phyloP scores from a whole-genome alignment of 2,329 filamentous ascomycete genomes.

The Pleoardoris graminearum region DNA sequence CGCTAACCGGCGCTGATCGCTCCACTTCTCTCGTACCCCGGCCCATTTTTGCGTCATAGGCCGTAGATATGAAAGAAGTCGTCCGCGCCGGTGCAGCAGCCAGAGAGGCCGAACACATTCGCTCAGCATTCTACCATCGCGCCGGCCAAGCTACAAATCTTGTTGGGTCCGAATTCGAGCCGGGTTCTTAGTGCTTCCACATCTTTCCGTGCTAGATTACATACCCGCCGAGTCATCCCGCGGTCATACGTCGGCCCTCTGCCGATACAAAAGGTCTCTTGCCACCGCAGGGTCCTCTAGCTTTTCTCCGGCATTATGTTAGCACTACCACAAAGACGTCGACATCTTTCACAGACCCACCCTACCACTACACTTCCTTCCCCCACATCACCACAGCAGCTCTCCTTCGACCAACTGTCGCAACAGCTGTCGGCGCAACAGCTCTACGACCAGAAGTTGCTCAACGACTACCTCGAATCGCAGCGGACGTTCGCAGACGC shows the following conservation, averaged over 20 bases:
- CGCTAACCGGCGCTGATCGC: conserved; percentile 10
- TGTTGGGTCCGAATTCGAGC: conserved; percentile 29
- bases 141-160: conserved; percentile 19
- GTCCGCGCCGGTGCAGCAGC: conserved; percentile 29
- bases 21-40: neutral
- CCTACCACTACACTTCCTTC: conserved; percentile 28
- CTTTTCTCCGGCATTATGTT: conserved; percentile 41
- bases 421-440: conserved; percentile 32
- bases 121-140: conserved; percentile 42
- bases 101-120: conserved; percentile 29
- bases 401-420: conserved; percentile 33
- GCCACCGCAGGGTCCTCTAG: conserved; percentile 42
- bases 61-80: conserved; percentile 32
- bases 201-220: conserved; percentile 39
- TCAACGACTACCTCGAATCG: conserved; percentile 44
- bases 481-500: conserved; percentile 32
- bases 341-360: conserved; percentile 35
- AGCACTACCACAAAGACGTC: conserved; percentile 44
- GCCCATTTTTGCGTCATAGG: conserved; percentile 15
- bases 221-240: conserved; percentile 36
- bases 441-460: conserved; percentile 39
- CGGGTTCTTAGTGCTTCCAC: conserved; percentile 32
- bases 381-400: conserved; percentile 34
- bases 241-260: conserved; percentile 31
- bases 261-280: conserved; percentile 42